A percentile compares a stretch with the other conserved stretches of the same genome.
Evolutionary conservation across 148 eudicot genomes (phyloP).

Genomic region (Rhododendron mucronatum): DNA sequence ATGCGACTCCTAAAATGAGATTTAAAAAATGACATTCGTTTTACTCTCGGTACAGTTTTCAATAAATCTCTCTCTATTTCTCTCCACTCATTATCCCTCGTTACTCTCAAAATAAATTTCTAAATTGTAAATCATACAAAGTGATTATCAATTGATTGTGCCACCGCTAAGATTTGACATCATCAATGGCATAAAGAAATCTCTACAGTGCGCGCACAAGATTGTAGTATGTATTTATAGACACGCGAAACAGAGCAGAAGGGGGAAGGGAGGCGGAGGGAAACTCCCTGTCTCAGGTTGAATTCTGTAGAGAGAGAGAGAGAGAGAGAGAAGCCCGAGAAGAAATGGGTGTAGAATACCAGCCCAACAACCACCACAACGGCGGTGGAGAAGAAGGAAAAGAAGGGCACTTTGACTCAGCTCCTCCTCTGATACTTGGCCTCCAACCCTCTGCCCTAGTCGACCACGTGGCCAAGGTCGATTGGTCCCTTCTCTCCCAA

Average conservation of each 20-base stretch:
- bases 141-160: too few species aligned
- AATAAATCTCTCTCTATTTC: too few species aligned
- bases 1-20: too few species aligned
- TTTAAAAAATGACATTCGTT: too few species aligned
- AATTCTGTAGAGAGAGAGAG: neutral
- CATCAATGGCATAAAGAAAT: neutral
- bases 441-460: slow-evolving; percentile 82
- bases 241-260: neutral
- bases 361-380: neutral
- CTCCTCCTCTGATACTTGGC: slow-evolving; percentile 43
- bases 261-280: neutral
- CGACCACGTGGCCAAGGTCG: slow-evolving; percentile 80
- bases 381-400: neutral
- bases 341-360: slow-evolving; percentile 20
- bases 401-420: neutral
- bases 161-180: too few species aligned
- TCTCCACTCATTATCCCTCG: too few species aligned
- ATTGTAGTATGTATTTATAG: neutral
- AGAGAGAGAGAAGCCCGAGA: neutral
- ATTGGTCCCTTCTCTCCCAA: slow-evolving; percentile 66
- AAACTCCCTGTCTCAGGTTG: neutral
- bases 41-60: too few species aligned
- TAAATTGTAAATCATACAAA: too few species aligned
- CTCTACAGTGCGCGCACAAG: neutral
- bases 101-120: too few species aligned